Evolutionary conservation across 257 asterid species (phyloP), one percentile per base, ranked within the genome.

Genomic region (Forsythia viridissima): DNA sequence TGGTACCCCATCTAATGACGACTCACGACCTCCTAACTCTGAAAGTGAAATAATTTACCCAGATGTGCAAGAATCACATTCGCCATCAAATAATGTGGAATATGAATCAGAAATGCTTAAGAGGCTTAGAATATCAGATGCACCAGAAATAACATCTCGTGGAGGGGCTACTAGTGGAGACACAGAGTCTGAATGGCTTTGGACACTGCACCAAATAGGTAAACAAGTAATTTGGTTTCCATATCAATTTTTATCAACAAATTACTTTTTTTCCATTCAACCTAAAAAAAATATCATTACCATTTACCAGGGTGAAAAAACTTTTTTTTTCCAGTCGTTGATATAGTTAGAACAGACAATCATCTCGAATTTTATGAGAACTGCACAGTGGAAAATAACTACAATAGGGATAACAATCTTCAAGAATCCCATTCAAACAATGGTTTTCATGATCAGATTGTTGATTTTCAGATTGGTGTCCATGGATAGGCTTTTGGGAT

Each of bases 181-280:
- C 70, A 92, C 87, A 86, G 97, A 88, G 69, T 92, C 98, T 39
- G 98, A 95, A 84, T 95, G 99, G 99, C 99, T 93, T 70, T 95
- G 99, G 99, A 93, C 98, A 70, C 87, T 95, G 81, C 99, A 93
- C 82, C 92, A 91, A 79, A 95, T 95, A 84, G 98, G 99, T 93
- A 85, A 71, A 37, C n/a, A 21, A 69, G 82, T 59, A 13, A 74
- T 40, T 57, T 59, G 67, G 36, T 59, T n/a, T 59, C 12, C 13
- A 18, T n/a, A 63, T 21, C 42, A 63, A 80, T 51, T 18, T 38
- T 65, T 4, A 52, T 59, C 43, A 77, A 77, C 67, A 30, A 24
- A 42, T 79, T 68, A 68, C 57, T 15, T n/a, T 41, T 76, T 4
- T 44, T 80, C 57, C 8, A 52, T 52, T 42, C 44, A 18, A 39